Conservation (phyloP, 2,329 filamentous ascomycete species). For the Penicillium sumatraense region DNA sequence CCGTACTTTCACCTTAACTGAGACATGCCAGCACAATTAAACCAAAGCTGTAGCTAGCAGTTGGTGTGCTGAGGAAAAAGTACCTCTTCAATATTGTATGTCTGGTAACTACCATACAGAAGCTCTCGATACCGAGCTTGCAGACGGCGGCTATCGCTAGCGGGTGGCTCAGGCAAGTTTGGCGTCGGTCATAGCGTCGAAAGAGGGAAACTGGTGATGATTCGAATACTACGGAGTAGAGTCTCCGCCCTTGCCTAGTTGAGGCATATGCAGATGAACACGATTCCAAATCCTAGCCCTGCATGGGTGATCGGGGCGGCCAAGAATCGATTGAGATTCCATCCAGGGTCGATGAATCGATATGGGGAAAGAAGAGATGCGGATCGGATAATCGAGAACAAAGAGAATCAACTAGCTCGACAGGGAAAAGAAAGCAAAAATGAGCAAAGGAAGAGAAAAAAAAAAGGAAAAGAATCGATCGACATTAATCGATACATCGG, state of each 20-base stretch:
- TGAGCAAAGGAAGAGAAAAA: conserved; percentile 5
- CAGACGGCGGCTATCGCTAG: conserved; percentile 25
- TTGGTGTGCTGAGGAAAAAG: not conserved
- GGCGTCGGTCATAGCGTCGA: conserved; percentile 12
- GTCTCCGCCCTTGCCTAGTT: not conserved
- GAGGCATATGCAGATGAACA: not conserved
- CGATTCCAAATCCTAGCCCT: not conserved
- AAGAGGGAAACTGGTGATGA: not conserved
- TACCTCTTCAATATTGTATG: conserved; percentile 2
- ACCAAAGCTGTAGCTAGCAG: not conserved
- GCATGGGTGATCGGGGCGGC: not conserved
- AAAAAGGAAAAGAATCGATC: conserved; percentile 4
- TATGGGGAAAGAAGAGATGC: not conserved
- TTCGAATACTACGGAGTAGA: not conserved
- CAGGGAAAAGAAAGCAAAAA: conserved; percentile 7
- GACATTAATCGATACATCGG: conserved; percentile 12
- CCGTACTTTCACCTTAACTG: not conserved
- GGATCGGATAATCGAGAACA: conserved; percentile 10
- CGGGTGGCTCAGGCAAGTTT: conserved; percentile 9
- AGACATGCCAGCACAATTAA: not conserved
- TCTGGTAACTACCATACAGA: not conserved
- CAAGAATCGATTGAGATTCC: not conserved
- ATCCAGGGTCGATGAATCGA: not conserved
- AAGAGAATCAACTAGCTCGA: conserved; percentile 9
- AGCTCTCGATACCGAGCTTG: conserved; percentile 3